phyloP scores from a whole-genome alignment of 495 filamentous ascomycete species.

The Penicillium samsonianum region DNA sequence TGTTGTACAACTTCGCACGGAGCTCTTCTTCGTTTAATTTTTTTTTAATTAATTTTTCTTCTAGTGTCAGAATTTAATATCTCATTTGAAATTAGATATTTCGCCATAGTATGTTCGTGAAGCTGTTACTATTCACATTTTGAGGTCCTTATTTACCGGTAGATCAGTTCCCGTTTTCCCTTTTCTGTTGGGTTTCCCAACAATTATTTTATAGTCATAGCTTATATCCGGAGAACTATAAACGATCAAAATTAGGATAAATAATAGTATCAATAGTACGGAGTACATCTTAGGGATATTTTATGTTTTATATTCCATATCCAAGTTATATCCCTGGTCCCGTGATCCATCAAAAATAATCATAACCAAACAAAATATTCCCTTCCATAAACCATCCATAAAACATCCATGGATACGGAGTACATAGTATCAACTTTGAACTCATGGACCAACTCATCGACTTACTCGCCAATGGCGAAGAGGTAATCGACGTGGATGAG shows the following conservation, averaged over 20 bases:
- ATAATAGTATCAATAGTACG: too few species aligned
- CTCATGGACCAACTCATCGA: constrained; percentile 14
- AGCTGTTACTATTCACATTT: background rate
- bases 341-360: constrained; percentile 16
- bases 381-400: background rate
- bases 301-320: too few species aligned
- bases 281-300: too few species aligned
- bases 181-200: constrained; percentile 29
- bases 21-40: background rate
- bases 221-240: too few species aligned
- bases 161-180: constrained; percentile 19
- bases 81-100: background rate
- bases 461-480: constrained; percentile 25
- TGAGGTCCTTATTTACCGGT: constrained; percentile 13
- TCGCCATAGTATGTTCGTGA: background rate
- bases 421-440: too few species aligned
- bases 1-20: too few species aligned
- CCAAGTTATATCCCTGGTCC: background rate
- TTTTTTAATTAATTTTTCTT: background rate
- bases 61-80: background rate
- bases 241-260: too few species aligned
- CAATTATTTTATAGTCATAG: constrained; percentile 2
- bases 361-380: background rate
- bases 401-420: constrained; percentile 7
- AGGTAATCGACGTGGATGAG: constrained; percentile 64